These are phyloP conservation scores for Pythium oligandrum DNA, from an alignment of 352 stramenopile genomes.

Conservation along the genomic window DNA sequence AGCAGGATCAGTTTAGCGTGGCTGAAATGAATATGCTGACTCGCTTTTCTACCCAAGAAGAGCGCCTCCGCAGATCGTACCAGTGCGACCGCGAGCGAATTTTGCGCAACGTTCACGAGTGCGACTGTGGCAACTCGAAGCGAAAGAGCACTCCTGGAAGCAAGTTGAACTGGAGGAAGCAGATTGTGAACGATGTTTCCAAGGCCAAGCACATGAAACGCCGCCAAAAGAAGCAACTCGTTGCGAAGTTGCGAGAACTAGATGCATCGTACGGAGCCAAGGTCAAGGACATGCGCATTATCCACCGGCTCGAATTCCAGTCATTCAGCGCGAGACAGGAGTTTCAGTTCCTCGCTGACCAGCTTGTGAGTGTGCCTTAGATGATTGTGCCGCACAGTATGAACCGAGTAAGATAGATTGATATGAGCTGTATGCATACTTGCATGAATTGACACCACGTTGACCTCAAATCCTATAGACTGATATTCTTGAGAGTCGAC, in stretches of 20 bases:
- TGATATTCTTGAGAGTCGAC: too few species aligned
- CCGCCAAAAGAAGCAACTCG: slow-evolving; percentile 63
- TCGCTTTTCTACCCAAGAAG: slow-evolving; percentile 13
- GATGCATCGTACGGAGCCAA: slow-evolving; percentile 7
- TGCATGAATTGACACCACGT: too few species aligned
- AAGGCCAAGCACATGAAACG: slow-evolving; percentile 72
- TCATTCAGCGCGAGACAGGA: slow-evolving; percentile 12
- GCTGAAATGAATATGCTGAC: slow-evolving; percentile 14
- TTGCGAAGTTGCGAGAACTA: slow-evolving; percentile 22
- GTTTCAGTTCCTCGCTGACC: not conserved
- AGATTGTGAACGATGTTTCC: slow-evolving; percentile 39
- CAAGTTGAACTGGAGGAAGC: slow-evolving; percentile 46
- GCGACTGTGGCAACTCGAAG: slow-evolving; percentile 9
- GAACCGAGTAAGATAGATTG: too few species aligned
- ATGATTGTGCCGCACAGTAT: too few species aligned
- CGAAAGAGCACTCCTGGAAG: slow-evolving; percentile 6
- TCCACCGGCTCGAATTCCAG: slow-evolving; percentile 19
- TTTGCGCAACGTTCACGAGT: slow-evolving; percentile 6
- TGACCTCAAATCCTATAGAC: too few species aligned
- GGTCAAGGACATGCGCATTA: slow-evolving; percentile 10
- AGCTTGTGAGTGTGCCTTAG: too few species aligned
- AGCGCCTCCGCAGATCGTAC: slow-evolving; percentile 10
- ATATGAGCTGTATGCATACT: too few species aligned
- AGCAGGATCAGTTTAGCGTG: not conserved
- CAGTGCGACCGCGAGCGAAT: slow-evolving; percentile 10